Evolutionary conservation across 306 rosid species (phyloP).

Genomic region (Abrus precatorius): DNA sequence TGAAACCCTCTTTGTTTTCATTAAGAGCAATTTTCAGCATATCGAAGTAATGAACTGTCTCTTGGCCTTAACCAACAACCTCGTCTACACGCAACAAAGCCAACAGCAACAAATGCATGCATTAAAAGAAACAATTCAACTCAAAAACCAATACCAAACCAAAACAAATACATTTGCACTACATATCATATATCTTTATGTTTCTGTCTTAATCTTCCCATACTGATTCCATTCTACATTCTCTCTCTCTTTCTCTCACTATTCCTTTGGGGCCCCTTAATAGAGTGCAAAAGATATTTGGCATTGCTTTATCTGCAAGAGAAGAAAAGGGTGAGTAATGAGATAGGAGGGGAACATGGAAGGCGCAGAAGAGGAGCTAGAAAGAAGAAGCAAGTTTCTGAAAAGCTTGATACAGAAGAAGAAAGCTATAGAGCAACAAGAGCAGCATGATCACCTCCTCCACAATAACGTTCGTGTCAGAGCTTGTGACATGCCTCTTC

Average conservation of each 20-base stretch:
- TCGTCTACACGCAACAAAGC: conserved; percentile 35
- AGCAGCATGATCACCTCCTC: conserved; percentile 57
- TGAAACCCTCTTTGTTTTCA: background rate
- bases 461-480: conserved; percentile 61
- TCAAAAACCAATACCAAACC: conserved; percentile 44
- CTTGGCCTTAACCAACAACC: conserved; percentile 38
- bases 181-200: background rate
- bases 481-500: conserved; percentile 83
- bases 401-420: conserved; percentile 81
- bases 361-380: conserved; percentile 87
- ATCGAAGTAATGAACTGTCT: conserved; percentile 4
- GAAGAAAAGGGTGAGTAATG: conserved; percentile 45
- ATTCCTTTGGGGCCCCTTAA: conserved; percentile 46
- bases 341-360: conserved; percentile 58
- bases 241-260: conserved; percentile 22
- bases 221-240: background rate
- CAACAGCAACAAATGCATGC: conserved; percentile 34
- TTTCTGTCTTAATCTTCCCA: conserved; percentile 29
- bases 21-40: conserved; percentile 1
- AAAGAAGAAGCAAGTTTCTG: conserved; percentile 86
- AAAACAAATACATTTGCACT: conserved; percentile 6
- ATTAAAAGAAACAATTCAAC: conserved; percentile 43
- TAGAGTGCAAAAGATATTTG: conserved; percentile 49
- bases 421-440: conserved; percentile 76
- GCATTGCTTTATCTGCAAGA: conserved; percentile 41